Conservation (phyloP, 768 basidiomycete genomes). For the Infundibulicybe gibba region DNA sequence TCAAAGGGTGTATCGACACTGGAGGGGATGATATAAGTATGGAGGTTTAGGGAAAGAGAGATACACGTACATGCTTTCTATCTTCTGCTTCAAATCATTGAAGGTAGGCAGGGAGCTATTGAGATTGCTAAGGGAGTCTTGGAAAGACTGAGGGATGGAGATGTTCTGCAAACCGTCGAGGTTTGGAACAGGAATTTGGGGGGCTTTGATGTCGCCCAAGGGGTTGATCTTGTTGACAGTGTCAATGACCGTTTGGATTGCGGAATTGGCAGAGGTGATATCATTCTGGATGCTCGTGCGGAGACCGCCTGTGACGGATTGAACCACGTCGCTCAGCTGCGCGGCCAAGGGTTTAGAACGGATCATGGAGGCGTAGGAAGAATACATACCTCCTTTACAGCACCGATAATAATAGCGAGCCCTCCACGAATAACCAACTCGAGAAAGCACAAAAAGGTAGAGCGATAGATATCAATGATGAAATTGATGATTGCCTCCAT, state of each 20-base stretch:
- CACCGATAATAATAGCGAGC: conserved; percentile 74
- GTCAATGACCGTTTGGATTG: conserved; percentile 58
- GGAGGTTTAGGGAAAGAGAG: background rate
- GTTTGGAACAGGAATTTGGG: conserved; percentile 73
- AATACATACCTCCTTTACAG: conserved; percentile 72
- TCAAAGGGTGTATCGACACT: conserved; percentile 89
- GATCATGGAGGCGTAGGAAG: background rate
- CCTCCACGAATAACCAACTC: conserved; percentile 85
- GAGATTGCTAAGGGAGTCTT: conserved; percentile 67
- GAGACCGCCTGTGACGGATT: conserved; percentile 52
- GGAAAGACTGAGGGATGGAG: conserved; percentile 74
- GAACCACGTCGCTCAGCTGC: conserved; percentile 72
- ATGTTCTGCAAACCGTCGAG: conserved; percentile 74
- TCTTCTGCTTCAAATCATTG: conserved; percentile 62
- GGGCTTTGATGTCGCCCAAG: conserved; percentile 62
- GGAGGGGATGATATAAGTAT: conserved; percentile 4
- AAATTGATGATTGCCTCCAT: conserved; percentile 92
- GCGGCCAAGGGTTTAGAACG: background rate
- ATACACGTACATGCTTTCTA: conserved; percentile 62
- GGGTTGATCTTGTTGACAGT: conserved; percentile 77
- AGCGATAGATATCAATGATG: conserved; percentile 88
- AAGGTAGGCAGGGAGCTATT: conserved; percentile 82
- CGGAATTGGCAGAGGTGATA: conserved; percentile 62
- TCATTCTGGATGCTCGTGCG: conserved; percentile 74
- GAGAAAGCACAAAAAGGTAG: conserved; percentile 90